Evolutionary conservation across 1,284 basidiomycete genomes (phyloP), one percentile per base, ranked within the genome.

Genomic region (Ganoderma sinense): DNA sequence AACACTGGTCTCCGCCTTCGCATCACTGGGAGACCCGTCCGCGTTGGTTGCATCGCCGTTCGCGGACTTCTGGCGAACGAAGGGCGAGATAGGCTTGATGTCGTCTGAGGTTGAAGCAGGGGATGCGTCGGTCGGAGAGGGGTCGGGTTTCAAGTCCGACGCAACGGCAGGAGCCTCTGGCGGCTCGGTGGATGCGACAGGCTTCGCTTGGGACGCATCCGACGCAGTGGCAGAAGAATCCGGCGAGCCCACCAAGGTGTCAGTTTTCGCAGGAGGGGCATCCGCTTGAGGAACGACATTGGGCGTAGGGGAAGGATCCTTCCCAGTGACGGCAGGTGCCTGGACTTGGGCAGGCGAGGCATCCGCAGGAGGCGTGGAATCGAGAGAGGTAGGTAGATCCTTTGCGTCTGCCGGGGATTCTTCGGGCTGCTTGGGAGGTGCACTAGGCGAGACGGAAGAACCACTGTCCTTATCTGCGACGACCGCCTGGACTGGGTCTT

Each of bases 361-460:
- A 13, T n/a, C 20, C 14, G 68, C 26, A 53, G 63, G 4, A 48
- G 41, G 11, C 29, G 63, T 20, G n/a, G 41, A 33, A 58, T 40
- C 26, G 3, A 31, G 10, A 56, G 48, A 1, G 8, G 51, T 4
- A 26, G 66, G 59, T 2, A 41, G 8, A 43, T 41, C 59, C 36
- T 55, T 36, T 1, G 26, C 59, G 26, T 48, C 40, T 48, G 18
- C 18, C 39, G 60, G 59, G 39, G 39, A 29, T 62, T 55, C 60
- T 16, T 67, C 65, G 39, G 66, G 13, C 61, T 61, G 23, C 65
- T 63, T 23, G n/a, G 66, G 40, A 36, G 66, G 61, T 36, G 2
- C 23, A 41, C 23, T 16, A 48, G 66, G 39, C 5, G 23, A 39
- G 20, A 23, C 53, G 5, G 61, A 41, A 39, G 56, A 39, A 33